phyloP scores from a whole-genome alignment of 768 basidiomycete genomes.

The Lactarius evosmus region DNA sequence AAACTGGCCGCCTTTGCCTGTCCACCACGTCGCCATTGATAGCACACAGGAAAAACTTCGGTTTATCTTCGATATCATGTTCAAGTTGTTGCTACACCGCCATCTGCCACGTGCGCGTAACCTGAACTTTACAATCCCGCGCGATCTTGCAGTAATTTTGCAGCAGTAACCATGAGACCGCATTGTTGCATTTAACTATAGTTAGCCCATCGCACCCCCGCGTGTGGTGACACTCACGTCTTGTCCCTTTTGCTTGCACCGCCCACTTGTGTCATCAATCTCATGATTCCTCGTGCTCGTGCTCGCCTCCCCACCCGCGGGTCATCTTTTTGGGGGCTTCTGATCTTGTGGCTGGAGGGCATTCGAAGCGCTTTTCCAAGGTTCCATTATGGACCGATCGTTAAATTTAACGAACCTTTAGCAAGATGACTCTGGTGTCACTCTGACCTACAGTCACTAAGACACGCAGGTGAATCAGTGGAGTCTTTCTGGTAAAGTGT shows the following conservation, averaged over 20 bases:
- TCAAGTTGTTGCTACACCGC: neutral
- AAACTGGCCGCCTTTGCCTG: neutral
- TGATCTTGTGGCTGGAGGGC: neutral
- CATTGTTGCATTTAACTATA: neutral
- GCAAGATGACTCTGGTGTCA: too few relatives aligned
- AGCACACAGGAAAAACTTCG: neutral
- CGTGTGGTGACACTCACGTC: neutral
- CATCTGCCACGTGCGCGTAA: neutral
- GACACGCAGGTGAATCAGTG: neutral
- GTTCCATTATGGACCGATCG: neutral
- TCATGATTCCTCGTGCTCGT: neutral
- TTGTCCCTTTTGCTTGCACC: neutral
- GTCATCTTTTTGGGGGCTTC: neutral
- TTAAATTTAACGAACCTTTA: neutral
- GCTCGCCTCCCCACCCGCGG: neutral
- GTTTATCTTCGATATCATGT: neutral
- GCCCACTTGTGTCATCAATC: too few relatives aligned
- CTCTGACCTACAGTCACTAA: neutral
- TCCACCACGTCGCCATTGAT: neutral
- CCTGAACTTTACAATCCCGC: neutral
- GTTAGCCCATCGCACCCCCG: neutral
- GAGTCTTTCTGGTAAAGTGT: neutral
- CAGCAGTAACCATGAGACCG: neutral
- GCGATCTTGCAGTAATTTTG: neutral
- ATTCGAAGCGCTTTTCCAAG: neutral